Evolutionary conservation across 1,139 yeast genomes (phyloP), one percentile per base, ranked within the genome.

Genomic region (Kodamaea derodonti): DNA sequence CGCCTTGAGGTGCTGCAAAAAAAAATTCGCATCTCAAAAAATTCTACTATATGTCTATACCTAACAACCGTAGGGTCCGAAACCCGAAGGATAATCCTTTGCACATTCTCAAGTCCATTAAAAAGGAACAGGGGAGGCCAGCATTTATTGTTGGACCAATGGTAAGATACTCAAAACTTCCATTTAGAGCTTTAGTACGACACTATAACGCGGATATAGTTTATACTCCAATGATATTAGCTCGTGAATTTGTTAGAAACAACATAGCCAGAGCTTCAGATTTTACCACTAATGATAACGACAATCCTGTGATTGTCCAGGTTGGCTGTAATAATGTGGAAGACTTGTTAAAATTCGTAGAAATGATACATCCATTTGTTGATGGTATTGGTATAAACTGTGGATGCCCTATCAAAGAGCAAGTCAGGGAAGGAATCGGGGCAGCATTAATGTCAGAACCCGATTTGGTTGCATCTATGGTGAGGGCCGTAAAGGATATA

Each of bases 331-430:
- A 86, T 51, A 92, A 88, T 52, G 84, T 83, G 4, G 75, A 78
- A n/a, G 97, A 92, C 56, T 62, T 92, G 37, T 56, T 84, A 26
- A 72, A 92, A 40, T 90, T 94, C 51, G 88, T 86, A 2, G 87
- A 82, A 36, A 80, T 92, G 88, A 79, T 90, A n/a, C 76, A 76
- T 42, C 95, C 95, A 0, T 86, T 77, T 52, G 92, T 87, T 29
- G 97, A 92, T 59, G 98, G 95, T 1, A 80, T 92, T 22, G 97
- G 98, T 0, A 69, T 92, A 37, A 94, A 92, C 64, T 92, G 98
- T 61, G 98, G 98, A 0, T 92, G 98, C 60, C 98, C 98, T 1
- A 88, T 92, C 34, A 84, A 82, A 44, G 97, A 92, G 46, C 98
- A 92, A 56, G 86, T 86, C 4, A 72, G 95, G 31, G 97, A 88